A percentile compares a stretch with the other conserved stretches of the same genome.
Conservation (phyloP, 495 filamentous ascomycete genomes). For the Penicillium desertorum region DNA sequence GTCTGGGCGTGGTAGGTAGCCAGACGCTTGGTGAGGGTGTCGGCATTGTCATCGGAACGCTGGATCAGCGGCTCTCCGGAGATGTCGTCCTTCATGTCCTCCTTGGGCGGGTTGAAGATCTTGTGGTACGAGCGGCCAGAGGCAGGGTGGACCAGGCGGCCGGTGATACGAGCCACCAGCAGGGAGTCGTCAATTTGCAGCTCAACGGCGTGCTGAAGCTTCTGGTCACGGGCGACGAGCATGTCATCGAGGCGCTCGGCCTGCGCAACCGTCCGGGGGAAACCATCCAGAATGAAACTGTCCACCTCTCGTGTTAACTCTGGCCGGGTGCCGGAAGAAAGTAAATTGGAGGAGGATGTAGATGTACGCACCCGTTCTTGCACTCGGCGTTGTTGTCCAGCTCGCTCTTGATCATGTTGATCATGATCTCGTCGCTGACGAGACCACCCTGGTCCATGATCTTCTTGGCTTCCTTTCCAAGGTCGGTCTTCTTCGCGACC, state of each 20-base stretch:
- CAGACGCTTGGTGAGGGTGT: constrained; percentile 94
- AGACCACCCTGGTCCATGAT: constrained; percentile 99
- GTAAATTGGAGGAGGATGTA: background rate
- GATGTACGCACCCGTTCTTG: constrained; percentile 71
- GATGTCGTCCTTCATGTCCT: constrained; percentile 89
- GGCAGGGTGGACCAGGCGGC: constrained; percentile 91
- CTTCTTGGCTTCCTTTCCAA: constrained; percentile 98
- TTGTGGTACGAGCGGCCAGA: constrained; percentile 96
- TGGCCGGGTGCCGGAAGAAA: constrained; percentile 1
- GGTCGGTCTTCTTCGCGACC: constrained; percentile 94
- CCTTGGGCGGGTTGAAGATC: constrained; percentile 98
- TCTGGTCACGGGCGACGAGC: constrained; percentile 69
- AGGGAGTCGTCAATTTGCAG: constrained; percentile 94
- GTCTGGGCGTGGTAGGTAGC: constrained; percentile 94
- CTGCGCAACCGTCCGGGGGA: constrained; percentile 94
- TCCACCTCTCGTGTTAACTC: constrained; percentile 20
- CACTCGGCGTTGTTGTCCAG: constrained; percentile 91
- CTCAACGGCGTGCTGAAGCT: constrained; percentile 90
- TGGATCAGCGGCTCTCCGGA: constrained; percentile 97
- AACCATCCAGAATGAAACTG: constrained; percentile 98
- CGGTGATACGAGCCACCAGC: constrained; percentile 93
- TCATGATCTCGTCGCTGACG: constrained; percentile 98
- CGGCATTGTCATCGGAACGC: constrained; percentile 94
- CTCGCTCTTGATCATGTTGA: constrained; percentile 98
- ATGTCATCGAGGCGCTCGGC: constrained; percentile 92